Conservation (phyloP, 202 grass and related monocot species). For the Cymbopogon flexuosus region DNA sequence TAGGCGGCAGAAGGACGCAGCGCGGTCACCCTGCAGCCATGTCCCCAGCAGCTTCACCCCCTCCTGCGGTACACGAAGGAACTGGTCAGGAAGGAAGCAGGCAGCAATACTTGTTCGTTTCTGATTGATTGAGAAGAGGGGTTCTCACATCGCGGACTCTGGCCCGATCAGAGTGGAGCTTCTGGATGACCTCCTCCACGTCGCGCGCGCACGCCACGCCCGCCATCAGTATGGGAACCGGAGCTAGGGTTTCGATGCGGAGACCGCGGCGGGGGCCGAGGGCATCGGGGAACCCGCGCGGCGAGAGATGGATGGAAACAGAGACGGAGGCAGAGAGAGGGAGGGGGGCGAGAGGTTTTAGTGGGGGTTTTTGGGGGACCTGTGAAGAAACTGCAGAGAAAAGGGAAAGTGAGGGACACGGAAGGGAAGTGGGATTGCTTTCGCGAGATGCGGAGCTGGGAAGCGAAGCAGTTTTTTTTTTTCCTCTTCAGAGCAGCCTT, state of each 20-base stretch:
- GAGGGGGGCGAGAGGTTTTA: not conserved
- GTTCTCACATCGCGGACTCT: conserved; percentile 57
- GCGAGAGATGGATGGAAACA: not conserved
- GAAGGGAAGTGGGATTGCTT: no score
- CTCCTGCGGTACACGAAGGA: conserved; percentile 38
- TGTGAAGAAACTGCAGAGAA: not conserved
- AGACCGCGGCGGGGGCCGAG: not conserved
- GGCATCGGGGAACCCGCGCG: not conserved
- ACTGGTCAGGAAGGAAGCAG: not conserved
- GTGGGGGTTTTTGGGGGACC: not conserved
- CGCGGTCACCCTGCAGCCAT: conserved; percentile 65
- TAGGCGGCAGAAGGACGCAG: conserved; percentile 53
- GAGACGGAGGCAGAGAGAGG: not conserved
- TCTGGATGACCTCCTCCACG: conserved; percentile 58
- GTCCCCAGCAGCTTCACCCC: conserved; percentile 68
- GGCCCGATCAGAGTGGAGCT: conserved; percentile 73
- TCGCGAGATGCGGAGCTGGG: no score
- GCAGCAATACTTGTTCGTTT: not conserved
- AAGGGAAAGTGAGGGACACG: no score
- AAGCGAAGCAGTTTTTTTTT: no score
- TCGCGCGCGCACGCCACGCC: conserved; percentile 58
- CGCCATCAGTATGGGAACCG: not conserved
- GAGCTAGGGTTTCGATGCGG: conserved; percentile 24
- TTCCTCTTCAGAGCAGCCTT: not conserved
- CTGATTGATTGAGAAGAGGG: not conserved